These are phyloP conservation scores for Monosiga brevicollis DNA, from an alignment of 78 protist species.

Conservation along the genomic window DNA sequence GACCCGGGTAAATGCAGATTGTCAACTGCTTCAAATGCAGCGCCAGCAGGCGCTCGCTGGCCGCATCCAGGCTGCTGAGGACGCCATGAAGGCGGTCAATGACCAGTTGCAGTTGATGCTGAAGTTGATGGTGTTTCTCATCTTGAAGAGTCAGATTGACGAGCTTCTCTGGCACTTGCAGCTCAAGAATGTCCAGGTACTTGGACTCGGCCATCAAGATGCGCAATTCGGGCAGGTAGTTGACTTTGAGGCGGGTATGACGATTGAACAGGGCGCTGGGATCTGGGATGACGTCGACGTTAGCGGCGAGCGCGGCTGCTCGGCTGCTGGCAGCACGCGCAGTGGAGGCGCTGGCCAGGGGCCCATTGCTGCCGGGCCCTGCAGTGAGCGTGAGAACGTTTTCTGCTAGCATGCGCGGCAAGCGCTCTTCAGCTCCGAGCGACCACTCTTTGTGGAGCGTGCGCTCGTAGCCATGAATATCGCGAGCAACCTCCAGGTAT, in stretches of 20 bases:
- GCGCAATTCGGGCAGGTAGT: constrained; percentile 42
- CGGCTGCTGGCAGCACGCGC: background rate
- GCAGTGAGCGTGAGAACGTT: background rate
- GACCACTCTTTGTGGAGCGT: constrained; percentile 43
- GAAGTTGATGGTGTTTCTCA: constrained; percentile 43
- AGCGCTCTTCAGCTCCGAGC: background rate
- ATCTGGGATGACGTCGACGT: background rate
- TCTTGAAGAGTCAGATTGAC: constrained; percentile 77
- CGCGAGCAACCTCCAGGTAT: constrained; percentile 46
- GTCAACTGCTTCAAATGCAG: constrained; percentile 18
- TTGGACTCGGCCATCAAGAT: constrained; percentile 67
- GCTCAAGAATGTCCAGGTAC: constrained; percentile 62
- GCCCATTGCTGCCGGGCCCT: background rate
- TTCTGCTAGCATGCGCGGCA: background rate
- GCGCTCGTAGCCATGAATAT: constrained; percentile 45
- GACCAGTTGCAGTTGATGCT: constrained; percentile 42
- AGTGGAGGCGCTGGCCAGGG: background rate
- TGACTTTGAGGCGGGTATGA: constrained; percentile 28
- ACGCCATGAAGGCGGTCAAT: constrained; percentile 26
- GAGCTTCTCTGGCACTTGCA: constrained; percentile 59
- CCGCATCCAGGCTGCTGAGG: constrained; percentile 9
- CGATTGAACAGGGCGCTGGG: background rate
- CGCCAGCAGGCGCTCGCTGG: constrained; percentile 33
- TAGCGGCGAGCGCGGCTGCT: background rate
- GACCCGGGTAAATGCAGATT: constrained; percentile 38